These are phyloP conservation scores for Sporothrix variecibatus DNA, from an alignment of 2,329 filamentous ascomycete genomes.

Conservation along the genomic window DNA sequence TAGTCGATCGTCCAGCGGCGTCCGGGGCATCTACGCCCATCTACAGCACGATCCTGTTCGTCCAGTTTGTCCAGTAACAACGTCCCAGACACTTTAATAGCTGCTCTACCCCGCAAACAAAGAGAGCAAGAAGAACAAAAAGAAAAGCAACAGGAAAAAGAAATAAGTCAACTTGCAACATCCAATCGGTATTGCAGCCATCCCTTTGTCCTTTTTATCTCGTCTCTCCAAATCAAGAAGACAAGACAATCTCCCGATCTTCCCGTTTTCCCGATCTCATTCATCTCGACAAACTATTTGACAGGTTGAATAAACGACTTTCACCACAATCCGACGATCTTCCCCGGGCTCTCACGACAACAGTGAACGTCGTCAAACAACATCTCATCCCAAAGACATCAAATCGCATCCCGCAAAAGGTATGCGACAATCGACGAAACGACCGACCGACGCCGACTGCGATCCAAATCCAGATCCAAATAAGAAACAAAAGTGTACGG, in stretches of 20 bases:
- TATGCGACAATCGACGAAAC: neutral
- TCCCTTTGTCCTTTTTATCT: neutral
- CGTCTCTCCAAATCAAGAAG: neutral
- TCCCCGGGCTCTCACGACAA: neutral
- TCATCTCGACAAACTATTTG: neutral
- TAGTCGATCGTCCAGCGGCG: neutral
- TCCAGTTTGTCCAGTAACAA: too few species aligned
- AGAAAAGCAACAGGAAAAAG: neutral
- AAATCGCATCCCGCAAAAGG: neutral
- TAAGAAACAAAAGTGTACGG: neutral
- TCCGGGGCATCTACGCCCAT: neutral
- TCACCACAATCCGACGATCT: neutral
- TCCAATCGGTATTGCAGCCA: neutral
- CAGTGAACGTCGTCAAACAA: neutral
- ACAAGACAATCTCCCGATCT: neutral
- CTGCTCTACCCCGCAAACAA: slow-evolving; percentile 15
- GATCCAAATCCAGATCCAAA: neutral
- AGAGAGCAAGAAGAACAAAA: neutral
- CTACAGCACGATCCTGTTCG: neutral
- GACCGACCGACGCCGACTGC: neutral
- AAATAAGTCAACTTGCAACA: neutral
- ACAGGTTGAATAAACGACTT: neutral
- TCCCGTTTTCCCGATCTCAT: too few species aligned
- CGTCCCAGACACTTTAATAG: neutral
- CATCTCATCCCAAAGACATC: neutral